These are phyloP conservation scores for Acidomyces sp. DNA, from an alignment of 495 filamentous ascomycete species.

Conservation along the genomic window DNA sequence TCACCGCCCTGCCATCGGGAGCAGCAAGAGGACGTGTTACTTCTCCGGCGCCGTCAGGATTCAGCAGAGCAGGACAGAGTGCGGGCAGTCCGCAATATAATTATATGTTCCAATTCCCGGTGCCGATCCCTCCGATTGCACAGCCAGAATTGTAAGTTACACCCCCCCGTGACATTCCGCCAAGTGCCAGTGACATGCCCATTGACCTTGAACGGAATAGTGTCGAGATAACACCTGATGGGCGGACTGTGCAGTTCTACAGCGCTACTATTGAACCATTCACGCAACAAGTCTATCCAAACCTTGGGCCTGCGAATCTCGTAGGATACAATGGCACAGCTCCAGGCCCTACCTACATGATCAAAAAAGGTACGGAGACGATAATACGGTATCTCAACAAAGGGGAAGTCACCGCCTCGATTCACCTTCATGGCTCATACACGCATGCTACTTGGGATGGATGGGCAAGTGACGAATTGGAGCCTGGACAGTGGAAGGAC, in stretches of 20 bases:
- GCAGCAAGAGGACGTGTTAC: too few relatives aligned
- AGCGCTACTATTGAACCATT: slow-evolving; percentile 37
- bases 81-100: slow-evolving; percentile 30
- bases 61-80: slow-evolving; percentile 7
- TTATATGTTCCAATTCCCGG: slow-evolving; percentile 33
- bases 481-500: slow-evolving; percentile 36
- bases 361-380: slow-evolving; percentile 34
- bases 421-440: slow-evolving; percentile 42
- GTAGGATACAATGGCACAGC: slow-evolving; percentile 42
- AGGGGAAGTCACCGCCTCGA: slow-evolving; percentile 28
- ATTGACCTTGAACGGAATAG: slow-evolving; percentile 12
- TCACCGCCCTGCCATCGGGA: too few relatives aligned
- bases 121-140: slow-evolving; percentile 40
- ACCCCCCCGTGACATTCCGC: neutral
- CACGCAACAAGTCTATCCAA: slow-evolving; percentile 35
- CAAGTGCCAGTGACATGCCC: slow-evolving; percentile 16
- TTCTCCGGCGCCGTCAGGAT: too few relatives aligned
- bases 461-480: slow-evolving; percentile 42
- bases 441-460: slow-evolving; percentile 37
- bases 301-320: slow-evolving; percentile 33
- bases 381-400: slow-evolving; percentile 43
- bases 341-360: slow-evolving; percentile 38
- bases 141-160: slow-evolving; percentile 27
- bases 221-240: slow-evolving; percentile 18
- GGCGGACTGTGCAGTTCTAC: slow-evolving; percentile 32